These are phyloP conservation scores for Camillea tinctor DNA, from an alignment of 2,329 filamentous ascomycete genomes.

Conservation along the genomic window DNA sequence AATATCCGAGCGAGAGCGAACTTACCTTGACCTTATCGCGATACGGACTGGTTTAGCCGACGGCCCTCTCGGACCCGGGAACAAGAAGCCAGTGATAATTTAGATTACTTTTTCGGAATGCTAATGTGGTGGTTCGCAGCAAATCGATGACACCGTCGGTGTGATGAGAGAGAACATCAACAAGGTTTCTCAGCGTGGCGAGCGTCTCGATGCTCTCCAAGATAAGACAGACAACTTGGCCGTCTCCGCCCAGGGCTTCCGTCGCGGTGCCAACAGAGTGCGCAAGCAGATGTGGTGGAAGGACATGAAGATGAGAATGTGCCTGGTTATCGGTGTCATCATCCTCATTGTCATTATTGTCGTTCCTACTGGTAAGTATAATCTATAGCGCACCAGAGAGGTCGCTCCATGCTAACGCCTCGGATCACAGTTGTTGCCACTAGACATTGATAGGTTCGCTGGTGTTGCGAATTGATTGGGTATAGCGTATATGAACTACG, in stretches of 20 bases:
- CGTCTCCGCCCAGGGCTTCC: slow-evolving; percentile 90
- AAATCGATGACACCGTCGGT: slow-evolving; percentile 95
- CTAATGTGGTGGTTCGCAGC: slow-evolving; percentile 50
- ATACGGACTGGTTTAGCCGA: not conserved
- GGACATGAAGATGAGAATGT: slow-evolving; percentile 99
- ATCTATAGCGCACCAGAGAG: not conserved
- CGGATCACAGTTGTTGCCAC: slow-evolving; percentile 37
- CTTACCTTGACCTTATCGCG: not conserved
- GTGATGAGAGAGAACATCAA: slow-evolving; percentile 98
- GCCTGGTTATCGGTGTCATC: slow-evolving; percentile 86
- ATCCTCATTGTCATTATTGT: slow-evolving; percentile 92
- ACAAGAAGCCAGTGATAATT: slow-evolving; percentile 9
- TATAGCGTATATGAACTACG: slow-evolving; percentile 2
- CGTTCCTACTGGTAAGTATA: slow-evolving; percentile 75
- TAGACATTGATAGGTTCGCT: slow-evolving; percentile 26
- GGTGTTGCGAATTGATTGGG: slow-evolving; percentile 34
- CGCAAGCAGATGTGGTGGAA: slow-evolving; percentile 99
- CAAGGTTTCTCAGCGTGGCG: slow-evolving; percentile 88
- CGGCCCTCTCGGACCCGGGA: slow-evolving; percentile 3
- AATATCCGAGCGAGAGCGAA: not conserved
- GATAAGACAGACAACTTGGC: slow-evolving; percentile 80
- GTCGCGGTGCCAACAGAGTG: slow-evolving; percentile 91
- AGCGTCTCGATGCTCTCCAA: slow-evolving; percentile 36
- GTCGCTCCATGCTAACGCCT: slow-evolving; percentile 9
- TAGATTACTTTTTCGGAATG: not conserved